Evolutionary conservation across 805 yeast genomes (phyloP).

Genomic region (Yarrowia bubula): DNA sequence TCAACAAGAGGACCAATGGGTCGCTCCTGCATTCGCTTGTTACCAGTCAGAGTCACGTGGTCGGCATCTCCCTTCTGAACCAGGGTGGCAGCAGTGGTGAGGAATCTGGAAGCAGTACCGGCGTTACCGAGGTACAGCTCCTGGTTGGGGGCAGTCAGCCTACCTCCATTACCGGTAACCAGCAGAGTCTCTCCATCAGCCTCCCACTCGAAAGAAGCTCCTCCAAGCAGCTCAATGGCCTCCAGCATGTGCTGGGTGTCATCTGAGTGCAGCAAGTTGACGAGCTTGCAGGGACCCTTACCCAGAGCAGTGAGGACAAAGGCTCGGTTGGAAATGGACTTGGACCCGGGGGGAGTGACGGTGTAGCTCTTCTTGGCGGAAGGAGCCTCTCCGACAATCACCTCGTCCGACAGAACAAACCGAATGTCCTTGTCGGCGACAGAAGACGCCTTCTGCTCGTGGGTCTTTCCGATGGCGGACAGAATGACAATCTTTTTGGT

Average conservation of each 20-base stretch:
- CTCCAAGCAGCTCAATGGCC: slow-evolving; percentile 75
- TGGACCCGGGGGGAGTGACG: slow-evolving; percentile 91
- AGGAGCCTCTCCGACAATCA: slow-evolving; percentile 55
- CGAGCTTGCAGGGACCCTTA: slow-evolving; percentile 74
- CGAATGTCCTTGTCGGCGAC: slow-evolving; percentile 79
- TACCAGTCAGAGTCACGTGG: slow-evolving; percentile 77
- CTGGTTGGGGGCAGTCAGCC: slow-evolving; percentile 58
- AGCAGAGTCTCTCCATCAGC: slow-evolving; percentile 87
- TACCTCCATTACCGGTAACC: slow-evolving; percentile 78
- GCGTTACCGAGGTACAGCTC: slow-evolving; percentile 92
- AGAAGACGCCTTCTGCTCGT: slow-evolving; percentile 81
- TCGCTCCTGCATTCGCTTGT: slow-evolving; percentile 94
- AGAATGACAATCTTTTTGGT: slow-evolving; percentile 83
- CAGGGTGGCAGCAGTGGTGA: slow-evolving; percentile 88
- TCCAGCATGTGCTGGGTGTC: slow-evolving; percentile 93
- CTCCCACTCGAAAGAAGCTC: slow-evolving; percentile 78
- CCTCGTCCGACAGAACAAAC: slow-evolving; percentile 79
- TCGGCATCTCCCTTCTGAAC: slow-evolving; percentile 50
- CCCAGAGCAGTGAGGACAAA: slow-evolving; percentile 90
- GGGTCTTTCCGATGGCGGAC: slow-evolving; percentile 82
- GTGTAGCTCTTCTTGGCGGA: slow-evolving; percentile 40
- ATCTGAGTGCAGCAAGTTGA: slow-evolving; percentile 88
- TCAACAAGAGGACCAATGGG: slow-evolving; percentile 96
- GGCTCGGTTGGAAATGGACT: slow-evolving; percentile 95
- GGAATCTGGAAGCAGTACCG: slow-evolving; percentile 94